Evolutionary conservation across 1,139 yeast species (phyloP), one percentile per base, ranked within the genome.

Genomic region (Kodamaea fungicola): DNA sequence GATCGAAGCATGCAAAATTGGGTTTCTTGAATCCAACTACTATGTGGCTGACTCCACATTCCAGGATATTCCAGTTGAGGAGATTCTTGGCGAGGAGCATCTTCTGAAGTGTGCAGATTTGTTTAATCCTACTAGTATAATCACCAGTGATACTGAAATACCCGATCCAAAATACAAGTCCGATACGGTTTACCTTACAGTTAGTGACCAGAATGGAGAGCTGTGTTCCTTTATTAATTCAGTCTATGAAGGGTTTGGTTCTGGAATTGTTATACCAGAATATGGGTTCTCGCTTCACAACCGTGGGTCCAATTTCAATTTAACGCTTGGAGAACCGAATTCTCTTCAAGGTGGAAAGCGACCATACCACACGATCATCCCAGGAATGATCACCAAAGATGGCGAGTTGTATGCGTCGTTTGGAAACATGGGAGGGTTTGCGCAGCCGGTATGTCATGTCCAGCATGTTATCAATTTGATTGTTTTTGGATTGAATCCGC

Each of bases 381-480:
- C 95, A 1, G 88, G 89, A 0, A 75, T 85, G 81, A 76, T 85
- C 26, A 80, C 86, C 6, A 42, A 54, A 12, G 60, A 54, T 25
- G 63, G 64, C 19, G 65, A 65, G 4, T 61, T 86, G 22, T 82
- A 72, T 54, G 90, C 90, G 0, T 66, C 84, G 3, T 83, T 76
- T 51, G 95, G 95, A 25, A 86, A 84, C 47, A 86, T 85, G 90
- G 95, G 95, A 16, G 95, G 92, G 0, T 86, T 80, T 62, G 85
- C 83, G 67, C 95, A 86, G 55, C 95, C 95, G 2, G 88, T 83
- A 46, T 90, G 92, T 2, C 95, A 86, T 49, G 80, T 86, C 3
- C 92, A 85, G 52, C 90, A 84, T 38, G 81, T 78, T 26, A 58
- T 83, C 44, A 86, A 86, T 55, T 57, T 86, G 67, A 52, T 75